Percentiles rank a stretch among this genome's conserved stretches.
Conservation (phyloP, 208 protist species). For the Trypanosoma vivax region DNA sequence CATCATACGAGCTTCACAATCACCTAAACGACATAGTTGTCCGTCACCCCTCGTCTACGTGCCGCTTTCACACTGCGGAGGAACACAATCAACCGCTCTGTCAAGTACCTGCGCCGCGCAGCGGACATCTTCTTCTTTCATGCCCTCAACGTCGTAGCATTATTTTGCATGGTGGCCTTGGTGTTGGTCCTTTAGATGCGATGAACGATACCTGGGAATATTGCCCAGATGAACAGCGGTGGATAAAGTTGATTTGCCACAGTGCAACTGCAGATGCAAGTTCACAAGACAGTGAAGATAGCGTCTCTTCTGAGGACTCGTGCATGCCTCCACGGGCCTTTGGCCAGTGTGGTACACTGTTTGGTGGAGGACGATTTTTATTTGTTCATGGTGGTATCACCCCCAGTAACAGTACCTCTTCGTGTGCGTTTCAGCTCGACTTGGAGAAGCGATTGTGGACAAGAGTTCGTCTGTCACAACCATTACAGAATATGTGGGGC, state of each 20-base stretch:
- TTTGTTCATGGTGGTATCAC: constrained; percentile 42
- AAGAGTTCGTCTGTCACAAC: constrained; percentile 14
- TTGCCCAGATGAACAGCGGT: constrained; percentile 23
- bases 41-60: background rate
- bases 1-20: constrained; percentile 4
- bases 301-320: background rate
- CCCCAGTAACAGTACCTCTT: constrained; percentile 8
- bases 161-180: constrained; percentile 48
- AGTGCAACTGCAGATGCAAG: constrained; percentile 1
- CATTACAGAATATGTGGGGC: constrained; percentile 32
- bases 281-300: background rate
- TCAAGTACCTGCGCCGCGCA: constrained; percentile 30
- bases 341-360: constrained; percentile 38
- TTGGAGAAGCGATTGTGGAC: constrained; percentile 29
- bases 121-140: constrained; percentile 45
- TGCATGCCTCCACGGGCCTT: constrained; percentile 43
- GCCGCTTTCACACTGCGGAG: constrained; percentile 12
- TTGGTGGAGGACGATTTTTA: constrained; percentile 24
- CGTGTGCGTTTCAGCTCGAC: constrained; percentile 31
- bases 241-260: constrained; percentile 28
- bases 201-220: constrained; percentile 69
- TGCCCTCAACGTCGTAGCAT: constrained; percentile 26
- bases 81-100: constrained; percentile 19
- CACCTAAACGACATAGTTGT: background rate
- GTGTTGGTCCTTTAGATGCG: constrained; percentile 9